Base-by-base conservation (phyloP, 768 basidiomycete genomes). In the Panus rudis region DNA sequence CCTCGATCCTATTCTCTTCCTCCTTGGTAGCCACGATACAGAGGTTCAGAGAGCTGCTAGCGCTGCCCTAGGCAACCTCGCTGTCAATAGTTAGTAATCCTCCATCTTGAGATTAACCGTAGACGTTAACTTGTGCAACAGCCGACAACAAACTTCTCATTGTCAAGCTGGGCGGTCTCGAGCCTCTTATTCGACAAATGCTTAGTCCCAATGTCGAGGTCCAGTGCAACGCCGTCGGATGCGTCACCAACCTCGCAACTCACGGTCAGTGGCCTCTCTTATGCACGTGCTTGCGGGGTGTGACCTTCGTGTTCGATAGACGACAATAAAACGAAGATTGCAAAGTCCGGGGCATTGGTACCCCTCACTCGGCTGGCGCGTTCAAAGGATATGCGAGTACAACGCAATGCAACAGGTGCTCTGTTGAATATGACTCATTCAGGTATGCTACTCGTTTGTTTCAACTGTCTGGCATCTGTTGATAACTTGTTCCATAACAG, bases 251-350 rank as follows among this genome's bases (percentile, higher is more conserved):
- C 62, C 75, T 99, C 33, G 96, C 96, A 12, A 99, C 94, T 1
- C 94, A 98, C 66, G 94, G 93, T 94, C 45, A 42, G 79, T 63
- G 21, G 41, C 42, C 48, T 35, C 8, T 33, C 37, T 25, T 45
- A 12, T 16, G 21, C 30, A 40, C 39, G 26, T 27, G 38, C 11
- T 24, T 42, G 10, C 10, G 6, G 35, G 7, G 16, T 11, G 23
- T 26, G 11, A 28, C 37, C 17, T 7, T 12, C n/a, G 26, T 35
- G 50, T 41, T 46, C 41, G 52, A 12, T 50, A 96, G 93, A 99
- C 57, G 96, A 99, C 63, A 99, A 99, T 75, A 99, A 99, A 76
- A 96, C 92, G 39, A 96, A 94, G 76, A 99, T 99, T 44, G 96
- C 96, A 30, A 97, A 97, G 74, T 96, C 92, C 8, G 96, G 96